Evolutionary conservation across 2,329 filamentous ascomycete genomes (phyloP), one percentile per base, ranked within the genome.

Genomic region (Tolypocladium sp.): DNA sequence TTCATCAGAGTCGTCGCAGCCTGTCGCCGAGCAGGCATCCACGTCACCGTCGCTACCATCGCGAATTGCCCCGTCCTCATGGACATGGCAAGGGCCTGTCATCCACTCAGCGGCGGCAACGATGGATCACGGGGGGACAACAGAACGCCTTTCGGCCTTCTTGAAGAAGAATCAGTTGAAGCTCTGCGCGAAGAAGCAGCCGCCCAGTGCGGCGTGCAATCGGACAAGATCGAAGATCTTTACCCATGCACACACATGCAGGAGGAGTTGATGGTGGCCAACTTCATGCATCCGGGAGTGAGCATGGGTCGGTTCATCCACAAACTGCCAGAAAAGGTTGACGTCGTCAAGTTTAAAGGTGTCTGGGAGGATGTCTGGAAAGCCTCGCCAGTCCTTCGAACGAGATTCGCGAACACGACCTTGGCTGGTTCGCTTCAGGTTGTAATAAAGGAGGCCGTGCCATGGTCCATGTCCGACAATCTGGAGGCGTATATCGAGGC

Each of bases 301-400:
- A 51, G 41, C 15, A 25, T 57, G n/a, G 56, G 56, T 20, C 42
- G 56, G 1, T 57, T 57, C n/a, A 57, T 52, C 30, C 44, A 57
- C 56, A 57, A 2, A 12, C 27, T 57, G 4, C 44, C 56, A 10
- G 6, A 30, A 9, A n/a, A 66, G 9, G 33, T 66, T 15, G 63
- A 70, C 12, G 20, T 68, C 41, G 56, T 40, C 9, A 57, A 55
- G 4, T 70, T 72, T 62, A 65, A 67, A 59, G 53, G 60, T 1
- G 68, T 70, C 3, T 72, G 69, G 70, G 59, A 62, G 27, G 12
- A 10, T 35, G 49, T 61, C 20, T 56, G 33, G 35, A 5, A 40
- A 33, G 56, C 37, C 17, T 49, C 56, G 2, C 44, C 56, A 13
- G 38, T 57, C 22, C 35, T 57, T 27, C 56, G 56, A n/a, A 57